Evolutionary conservation across 2,329 filamentous ascomycete genomes (phyloP), one percentile per base, ranked within the genome.

Genomic region (Salinomyces thailandicus): DNA sequence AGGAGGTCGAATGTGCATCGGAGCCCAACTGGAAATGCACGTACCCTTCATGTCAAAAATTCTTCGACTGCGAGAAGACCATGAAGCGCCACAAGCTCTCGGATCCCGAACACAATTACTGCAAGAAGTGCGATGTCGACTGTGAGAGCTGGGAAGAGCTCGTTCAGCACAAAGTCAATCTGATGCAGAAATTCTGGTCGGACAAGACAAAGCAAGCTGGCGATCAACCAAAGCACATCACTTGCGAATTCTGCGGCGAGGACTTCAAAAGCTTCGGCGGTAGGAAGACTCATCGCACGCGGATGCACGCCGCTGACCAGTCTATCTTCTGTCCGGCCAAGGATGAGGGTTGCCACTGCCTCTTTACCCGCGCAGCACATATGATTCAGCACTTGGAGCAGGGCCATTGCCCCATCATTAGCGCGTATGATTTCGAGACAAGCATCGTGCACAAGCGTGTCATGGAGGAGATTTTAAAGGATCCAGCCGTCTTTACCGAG

Each of bases 331-430:
- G 75, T 49, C 52, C 61, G 3, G 32, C 37, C 7, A 28, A 33
- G n/a, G 36, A 26, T 19, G 16, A 38, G 15, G 75, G 73, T 42
- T 79, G 75, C 48, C 45, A 53, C 4, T 41, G 48, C 7, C 49
- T 58, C 2, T 78, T 75, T 52, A 57, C 54, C 9, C 61, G 62
- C 7, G 72, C 72, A 0, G 56, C 62, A 5, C 57, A 59, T 4
- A 53, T 75, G 26, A 66, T 77, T 38, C 55, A 57, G 12, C 75
- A 79, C 45, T 62, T 77, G 14, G 73, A 78, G 46, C 58, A 62
- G 7, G 66, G 66, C 14, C 52, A 67, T 22, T 79, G 75, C 48
- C 32, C 44, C 0, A 53, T 52, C 2, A 68, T 75, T 42, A 47
- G 44, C 2, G 45, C 57, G 1, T 40, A 51, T 0, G 56, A 68